These are phyloP conservation scores for Prototheca stagnorum DNA, from an alignment of 163 green algal genomes.

Conservation along the genomic window DNA sequence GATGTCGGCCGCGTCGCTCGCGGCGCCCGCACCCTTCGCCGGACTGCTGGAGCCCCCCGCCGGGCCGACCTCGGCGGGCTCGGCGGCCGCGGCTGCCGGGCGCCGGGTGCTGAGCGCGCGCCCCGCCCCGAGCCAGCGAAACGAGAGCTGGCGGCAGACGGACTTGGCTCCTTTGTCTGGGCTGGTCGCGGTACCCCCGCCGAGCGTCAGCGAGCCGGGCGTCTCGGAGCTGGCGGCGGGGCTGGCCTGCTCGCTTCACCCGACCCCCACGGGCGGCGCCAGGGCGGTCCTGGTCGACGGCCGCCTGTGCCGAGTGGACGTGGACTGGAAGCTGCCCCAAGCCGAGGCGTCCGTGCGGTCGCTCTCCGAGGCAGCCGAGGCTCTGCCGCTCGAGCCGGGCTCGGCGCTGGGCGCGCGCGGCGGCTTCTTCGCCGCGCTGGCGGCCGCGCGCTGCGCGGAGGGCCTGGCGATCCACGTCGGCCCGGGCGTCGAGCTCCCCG, in stretches of 20 bases:
- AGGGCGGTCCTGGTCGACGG: conserved; percentile 50
- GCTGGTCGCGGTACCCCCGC: too few relatives aligned
- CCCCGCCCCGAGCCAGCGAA: too few relatives aligned
- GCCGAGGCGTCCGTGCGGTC: conserved; percentile 43
- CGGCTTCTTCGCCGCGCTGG: conserved; percentile 63
- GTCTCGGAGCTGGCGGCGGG: background rate
- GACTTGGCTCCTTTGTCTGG: too few relatives aligned
- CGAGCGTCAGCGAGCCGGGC: too few relatives aligned
- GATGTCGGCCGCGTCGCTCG: too few relatives aligned
- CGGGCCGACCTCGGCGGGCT: too few relatives aligned
- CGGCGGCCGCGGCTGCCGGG: too few relatives aligned
- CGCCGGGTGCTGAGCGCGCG: too few relatives aligned
- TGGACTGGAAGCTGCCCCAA: conserved; percentile 22
- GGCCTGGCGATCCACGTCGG: conserved; percentile 44
- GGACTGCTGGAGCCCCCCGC: too few relatives aligned
- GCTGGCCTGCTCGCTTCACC: background rate
- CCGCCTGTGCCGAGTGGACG: conserved; percentile 26
- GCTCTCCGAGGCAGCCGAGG: conserved; percentile 29
- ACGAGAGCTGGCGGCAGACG: too few relatives aligned
- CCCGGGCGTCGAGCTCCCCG: conserved; percentile 14
- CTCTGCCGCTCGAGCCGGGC: conserved; percentile 19
- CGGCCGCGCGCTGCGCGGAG: conserved; percentile 43
- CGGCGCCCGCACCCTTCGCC: too few relatives aligned
- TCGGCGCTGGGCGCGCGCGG: conserved; percentile 28
- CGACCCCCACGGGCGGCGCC: conserved; percentile 8